Evolutionary conservation across 768 basidiomycete species (phyloP).

Genomic region (Pleurotus tuoliensis): DNA sequence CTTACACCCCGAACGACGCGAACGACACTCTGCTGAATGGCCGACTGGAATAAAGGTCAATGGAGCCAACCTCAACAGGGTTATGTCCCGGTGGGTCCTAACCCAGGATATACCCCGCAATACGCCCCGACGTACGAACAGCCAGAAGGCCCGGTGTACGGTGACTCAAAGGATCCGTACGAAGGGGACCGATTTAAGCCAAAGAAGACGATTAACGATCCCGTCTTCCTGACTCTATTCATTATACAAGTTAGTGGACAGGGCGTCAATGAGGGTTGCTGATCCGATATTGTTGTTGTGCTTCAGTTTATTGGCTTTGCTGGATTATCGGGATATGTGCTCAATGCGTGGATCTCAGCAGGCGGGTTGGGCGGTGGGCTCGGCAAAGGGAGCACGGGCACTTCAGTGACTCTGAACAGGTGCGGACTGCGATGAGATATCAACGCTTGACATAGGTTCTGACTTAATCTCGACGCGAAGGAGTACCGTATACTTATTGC

Average conservation of each 20-base stretch:
- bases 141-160: slow-evolving; percentile 19
- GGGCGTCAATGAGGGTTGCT: not conserved
- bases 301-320: slow-evolving; percentile 63
- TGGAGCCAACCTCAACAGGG: slow-evolving; percentile 9
- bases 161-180: slow-evolving; percentile 48
- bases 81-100: not conserved
- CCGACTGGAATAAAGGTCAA: slow-evolving; percentile 2
- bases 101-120: slow-evolving; percentile 18
- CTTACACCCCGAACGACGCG: not conserved
- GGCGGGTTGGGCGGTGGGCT: slow-evolving; percentile 74
- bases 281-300: not conserved
- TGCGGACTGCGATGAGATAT: slow-evolving; percentile 22
- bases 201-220: slow-evolving; percentile 69
- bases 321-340: slow-evolving; percentile 60
- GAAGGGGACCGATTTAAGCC: slow-evolving; percentile 63
- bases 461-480: slow-evolving; percentile 26
- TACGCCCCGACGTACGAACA: slow-evolving; percentile 18
- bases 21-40: slow-evolving; percentile 1
- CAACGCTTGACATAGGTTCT: too few relatives aligned
- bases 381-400: slow-evolving; percentile 49
- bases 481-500: slow-evolving; percentile 72
- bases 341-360: slow-evolving; percentile 56
- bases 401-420: slow-evolving; percentile 62
- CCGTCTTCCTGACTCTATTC: slow-evolving; percentile 67
- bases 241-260: slow-evolving; percentile 51